These are phyloP conservation scores for Pichia thaimueangensis DNA, from an alignment of 805 yeast genomes.

Conservation along the genomic window DNA sequence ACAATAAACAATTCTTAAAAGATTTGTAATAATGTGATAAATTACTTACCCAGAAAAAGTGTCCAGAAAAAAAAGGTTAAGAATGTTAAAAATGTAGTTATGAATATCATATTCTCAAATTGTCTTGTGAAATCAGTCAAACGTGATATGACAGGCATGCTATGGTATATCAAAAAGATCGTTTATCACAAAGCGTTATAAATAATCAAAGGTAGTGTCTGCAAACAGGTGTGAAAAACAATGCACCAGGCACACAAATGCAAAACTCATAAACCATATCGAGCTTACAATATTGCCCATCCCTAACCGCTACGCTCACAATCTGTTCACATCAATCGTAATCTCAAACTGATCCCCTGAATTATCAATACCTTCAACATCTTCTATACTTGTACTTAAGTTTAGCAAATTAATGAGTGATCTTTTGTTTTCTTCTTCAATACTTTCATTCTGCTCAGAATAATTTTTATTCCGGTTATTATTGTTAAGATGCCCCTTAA, in stretches of 20 bases:
- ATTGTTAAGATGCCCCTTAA: slow-evolving; percentile 11
- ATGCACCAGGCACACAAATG: too few relatives aligned
- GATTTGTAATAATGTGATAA: too few relatives aligned
- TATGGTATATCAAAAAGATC: background rate
- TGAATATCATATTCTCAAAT: slow-evolving; percentile 1
- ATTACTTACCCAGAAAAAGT: slow-evolving; percentile 1
- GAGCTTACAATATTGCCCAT: too few relatives aligned
- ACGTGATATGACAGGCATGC: slow-evolving; percentile 1
- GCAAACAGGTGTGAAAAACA: too few relatives aligned
- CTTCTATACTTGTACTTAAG: slow-evolving; percentile 23
- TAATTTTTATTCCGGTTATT: background rate
- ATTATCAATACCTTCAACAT: slow-evolving; percentile 18
- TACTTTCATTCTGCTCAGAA: slow-evolving; percentile 2
- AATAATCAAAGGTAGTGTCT: too few relatives aligned
- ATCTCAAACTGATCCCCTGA: slow-evolving; percentile 33
- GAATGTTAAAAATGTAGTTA: background rate
- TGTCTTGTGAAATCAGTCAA: background rate
- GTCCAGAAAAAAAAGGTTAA: slow-evolving; percentile 2
- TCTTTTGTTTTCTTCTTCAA: slow-evolving; percentile 14
- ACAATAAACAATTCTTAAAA: too few relatives aligned
- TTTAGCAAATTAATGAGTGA: slow-evolving; percentile 20
- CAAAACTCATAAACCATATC: too few relatives aligned
- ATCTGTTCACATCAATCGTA: slow-evolving; percentile 35
- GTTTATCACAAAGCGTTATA: too few relatives aligned
- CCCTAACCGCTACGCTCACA: slow-evolving; percentile 9